phyloP scores from a whole-genome alignment of 1,139 yeast genomes.

The Zygoascus sp. region DNA sequence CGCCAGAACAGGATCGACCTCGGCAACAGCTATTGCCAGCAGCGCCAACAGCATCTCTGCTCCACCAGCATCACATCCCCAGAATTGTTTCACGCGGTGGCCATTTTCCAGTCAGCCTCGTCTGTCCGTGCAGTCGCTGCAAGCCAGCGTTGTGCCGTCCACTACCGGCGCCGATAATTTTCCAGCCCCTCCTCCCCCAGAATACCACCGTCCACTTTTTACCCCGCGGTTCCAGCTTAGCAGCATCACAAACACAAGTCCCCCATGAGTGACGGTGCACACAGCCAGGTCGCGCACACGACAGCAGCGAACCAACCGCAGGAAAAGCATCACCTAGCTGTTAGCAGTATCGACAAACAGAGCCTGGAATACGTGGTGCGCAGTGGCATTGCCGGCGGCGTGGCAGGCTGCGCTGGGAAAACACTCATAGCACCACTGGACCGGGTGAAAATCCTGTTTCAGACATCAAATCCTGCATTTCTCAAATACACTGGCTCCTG shows the following conservation, averaged over 20 bases:
- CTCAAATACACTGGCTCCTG: constrained; percentile 74
- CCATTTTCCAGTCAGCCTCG: too few relatives aligned
- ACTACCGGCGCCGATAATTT: constrained; percentile 1
- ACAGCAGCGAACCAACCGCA: not conserved
- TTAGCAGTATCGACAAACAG: too few relatives aligned
- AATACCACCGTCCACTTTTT: not conserved
- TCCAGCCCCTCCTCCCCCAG: constrained; percentile 2
- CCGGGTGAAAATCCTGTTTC: constrained; percentile 88
- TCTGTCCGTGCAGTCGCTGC: too few relatives aligned
- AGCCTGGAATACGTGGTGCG: constrained; percentile 73
- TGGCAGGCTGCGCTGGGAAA: constrained; percentile 94
- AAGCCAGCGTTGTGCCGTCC: too few relatives aligned
- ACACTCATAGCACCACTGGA: constrained; percentile 94
- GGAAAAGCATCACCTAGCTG: constrained; percentile 23
- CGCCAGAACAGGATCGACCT: too few relatives aligned
- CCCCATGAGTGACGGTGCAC: not conserved
- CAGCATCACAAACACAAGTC: not conserved
- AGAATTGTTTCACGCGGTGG: too few relatives aligned
- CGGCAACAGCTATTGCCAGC: too few relatives aligned
- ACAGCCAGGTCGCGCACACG: not conserved
- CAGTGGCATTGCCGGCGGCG: constrained; percentile 91
- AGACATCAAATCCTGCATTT: constrained; percentile 90
- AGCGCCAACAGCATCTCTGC: too few relatives aligned
- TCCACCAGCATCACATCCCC: too few relatives aligned
- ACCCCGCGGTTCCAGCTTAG: not conserved